Base-by-base conservation (phyloP, 2,329 filamentous ascomycete species). In the Teratosphaeria viscida region DNA sequence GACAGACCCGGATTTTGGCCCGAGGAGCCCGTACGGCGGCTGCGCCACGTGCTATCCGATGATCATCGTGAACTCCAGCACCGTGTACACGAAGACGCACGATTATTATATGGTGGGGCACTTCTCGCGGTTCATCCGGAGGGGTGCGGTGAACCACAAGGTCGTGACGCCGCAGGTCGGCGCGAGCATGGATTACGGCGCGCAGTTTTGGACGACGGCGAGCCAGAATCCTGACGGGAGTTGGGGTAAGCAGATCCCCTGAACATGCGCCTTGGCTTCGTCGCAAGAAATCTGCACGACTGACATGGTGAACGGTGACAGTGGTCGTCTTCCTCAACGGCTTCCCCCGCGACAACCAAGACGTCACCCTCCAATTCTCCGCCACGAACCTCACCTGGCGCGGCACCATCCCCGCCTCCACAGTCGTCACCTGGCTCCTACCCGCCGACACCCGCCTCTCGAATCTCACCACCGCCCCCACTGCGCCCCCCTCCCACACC, bases 31-130 rank as follows among this genome's bases (percentile, higher is more conserved):
- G 16, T 74, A 74, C 47, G 72, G 72, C 29, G 74, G 73, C 3
- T 80, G 77, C 67, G 63, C 61, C 26, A 70, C 68, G 8, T 80
- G 78, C 67, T 74, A 73, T 1, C 90, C 90, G 52, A 84, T 94
- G 39, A 89, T 86, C 65, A 91, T 88, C 61, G 81, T 94, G 71
- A 90, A 95, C 76, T 92, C 71, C 12, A 67, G 69, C 7, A 65
- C 72, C 11, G 75, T 73, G 2, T 82, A 82, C 67, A 71, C 68
- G 5, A 75, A 77, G 61, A 76, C 75, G 32, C 72, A 78, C 7
- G 78, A 80, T 61, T 82, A 81, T 69, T 82, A 82, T 66, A 79
- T 80, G 74, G 71, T 82, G 61, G 79, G 78, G 0, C 80, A 82
- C 66, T 81, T 79, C 67, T 62, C 57, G 19, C 59, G 64, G 43